These are phyloP conservation scores for Solanum arcanum DNA, from an alignment of 257 asterid genomes.

Conservation along the genomic window DNA sequence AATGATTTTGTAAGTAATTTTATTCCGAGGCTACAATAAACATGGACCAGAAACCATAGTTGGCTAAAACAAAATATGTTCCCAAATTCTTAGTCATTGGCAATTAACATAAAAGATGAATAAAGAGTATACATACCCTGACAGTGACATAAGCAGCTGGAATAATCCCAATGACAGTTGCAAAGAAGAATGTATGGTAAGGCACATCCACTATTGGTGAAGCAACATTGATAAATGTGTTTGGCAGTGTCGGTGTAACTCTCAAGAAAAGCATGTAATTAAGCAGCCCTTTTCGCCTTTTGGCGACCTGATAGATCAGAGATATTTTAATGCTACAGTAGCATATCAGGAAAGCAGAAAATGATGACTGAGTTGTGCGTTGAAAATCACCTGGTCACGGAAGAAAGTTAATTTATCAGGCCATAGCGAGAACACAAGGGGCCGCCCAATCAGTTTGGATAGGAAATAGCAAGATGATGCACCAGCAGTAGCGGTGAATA, in stretches of 20 bases:
- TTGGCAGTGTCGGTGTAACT: constrained; percentile 94
- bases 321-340: not conserved
- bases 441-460: constrained; percentile 85
- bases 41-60: not conserved
- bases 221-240: constrained; percentile 87
- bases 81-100: not conserved
- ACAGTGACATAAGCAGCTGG: constrained; percentile 96
- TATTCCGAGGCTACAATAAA: not conserved
- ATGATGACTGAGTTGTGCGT: not conserved
- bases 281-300: constrained; percentile 56
- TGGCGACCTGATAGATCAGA: constrained; percentile 51
- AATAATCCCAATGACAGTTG: constrained; percentile 72
- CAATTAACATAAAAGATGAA: not conserved
- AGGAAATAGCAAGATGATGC: constrained; percentile 92
- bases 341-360: not conserved
- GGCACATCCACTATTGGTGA: constrained; percentile 96
- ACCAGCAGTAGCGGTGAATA: constrained; percentile 86
- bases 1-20: not conserved
- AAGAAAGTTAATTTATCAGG: constrained; percentile 87
- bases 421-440: constrained; percentile 82
- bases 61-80: not conserved
- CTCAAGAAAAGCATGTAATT: constrained; percentile 93
- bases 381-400: constrained; percentile 59
- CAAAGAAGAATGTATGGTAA: constrained; percentile 76
- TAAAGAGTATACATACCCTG: constrained; percentile 41